A percentile compares a stretch with the other conserved stretches of the same genome.
These are phyloP conservation scores for Geranium brycei DNA, from an alignment of 345 rosid genomes.

Conservation along the genomic window DNA sequence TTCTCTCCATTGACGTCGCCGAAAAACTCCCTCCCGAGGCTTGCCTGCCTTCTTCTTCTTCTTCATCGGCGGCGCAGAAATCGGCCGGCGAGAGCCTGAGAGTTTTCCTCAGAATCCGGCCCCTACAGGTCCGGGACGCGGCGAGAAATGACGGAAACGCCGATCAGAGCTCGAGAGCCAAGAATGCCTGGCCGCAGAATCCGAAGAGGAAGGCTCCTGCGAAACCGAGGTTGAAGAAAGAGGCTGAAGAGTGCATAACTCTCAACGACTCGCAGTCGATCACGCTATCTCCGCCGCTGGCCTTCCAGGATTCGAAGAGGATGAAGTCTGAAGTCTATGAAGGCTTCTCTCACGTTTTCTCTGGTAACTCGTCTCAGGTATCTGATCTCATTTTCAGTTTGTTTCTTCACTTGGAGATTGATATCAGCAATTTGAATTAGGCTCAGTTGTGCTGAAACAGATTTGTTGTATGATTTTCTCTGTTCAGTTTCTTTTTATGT, in stretches of 20 bases:
- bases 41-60: constrained; percentile 1
- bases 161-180: constrained; percentile 22
- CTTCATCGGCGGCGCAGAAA: not conserved
- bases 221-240: constrained; percentile 21
- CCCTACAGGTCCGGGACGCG: constrained; percentile 12
- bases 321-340: constrained; percentile 62
- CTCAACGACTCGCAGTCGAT: constrained; percentile 47
- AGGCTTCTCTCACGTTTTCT: constrained; percentile 78
- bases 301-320: constrained; percentile 50
- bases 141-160: not conserved
- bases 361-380: constrained; percentile 62
- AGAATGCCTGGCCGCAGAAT: constrained; percentile 55
- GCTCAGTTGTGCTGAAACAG: not conserved
- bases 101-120: constrained; percentile 57
- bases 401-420: not conserved
- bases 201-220: constrained; percentile 28
- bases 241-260: constrained; percentile 26
- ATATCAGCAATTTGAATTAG: not conserved
- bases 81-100: constrained; percentile 29
- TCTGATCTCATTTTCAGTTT: not conserved
- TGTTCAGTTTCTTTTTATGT: not conserved
- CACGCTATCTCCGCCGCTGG: constrained; percentile 43
- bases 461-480: too few species aligned
- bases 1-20: constrained; percentile 28
- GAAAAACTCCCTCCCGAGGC: constrained; percentile 7